Conservation (phyloP, 306 rosid genomes). For the Purshia tridentata region DNA sequence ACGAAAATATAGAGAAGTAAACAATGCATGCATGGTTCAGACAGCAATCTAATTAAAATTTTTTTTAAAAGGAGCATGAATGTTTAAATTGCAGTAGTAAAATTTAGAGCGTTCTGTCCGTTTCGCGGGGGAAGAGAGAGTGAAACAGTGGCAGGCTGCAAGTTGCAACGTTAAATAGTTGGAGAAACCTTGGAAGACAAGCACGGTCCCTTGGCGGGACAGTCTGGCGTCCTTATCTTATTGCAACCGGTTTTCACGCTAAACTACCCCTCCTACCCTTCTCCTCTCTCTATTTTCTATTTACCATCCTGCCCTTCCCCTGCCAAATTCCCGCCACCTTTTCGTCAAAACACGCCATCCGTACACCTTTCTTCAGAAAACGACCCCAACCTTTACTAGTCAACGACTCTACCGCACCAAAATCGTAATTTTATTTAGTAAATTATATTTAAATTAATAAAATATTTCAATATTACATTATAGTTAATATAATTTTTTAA, state of each 20-base stretch:
- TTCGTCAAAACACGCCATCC: not conserved
- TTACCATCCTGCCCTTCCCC: slow-evolving; percentile 35
- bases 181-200: slow-evolving; percentile 17
- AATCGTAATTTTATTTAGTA: too few relatives aligned
- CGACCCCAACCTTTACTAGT: not conserved
- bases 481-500: too few relatives aligned
- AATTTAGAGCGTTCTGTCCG: not conserved
- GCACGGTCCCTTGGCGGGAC: slow-evolving; percentile 71
- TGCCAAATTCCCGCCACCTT: not conserved
- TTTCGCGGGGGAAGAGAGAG: not conserved
- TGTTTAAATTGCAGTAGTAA: too few relatives aligned
- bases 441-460: too few relatives aligned
- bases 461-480: too few relatives aligned
- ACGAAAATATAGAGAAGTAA: too few relatives aligned
- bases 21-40: too few relatives aligned
- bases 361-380: not conserved
- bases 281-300: slow-evolving; percentile 16
- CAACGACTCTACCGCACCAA: not conserved
- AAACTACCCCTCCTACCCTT: slow-evolving; percentile 48
- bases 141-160: slow-evolving; percentile 9
- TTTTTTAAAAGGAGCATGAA: too few relatives aligned
- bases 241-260: slow-evolving; percentile 40
- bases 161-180: slow-evolving; percentile 10
- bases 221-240: slow-evolving; percentile 64
- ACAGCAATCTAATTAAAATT: too few relatives aligned